Evolutionary conservation across 1,284 basidiomycete species (phyloP).

Genomic region (Cutaneotrichosporon sp.): DNA sequence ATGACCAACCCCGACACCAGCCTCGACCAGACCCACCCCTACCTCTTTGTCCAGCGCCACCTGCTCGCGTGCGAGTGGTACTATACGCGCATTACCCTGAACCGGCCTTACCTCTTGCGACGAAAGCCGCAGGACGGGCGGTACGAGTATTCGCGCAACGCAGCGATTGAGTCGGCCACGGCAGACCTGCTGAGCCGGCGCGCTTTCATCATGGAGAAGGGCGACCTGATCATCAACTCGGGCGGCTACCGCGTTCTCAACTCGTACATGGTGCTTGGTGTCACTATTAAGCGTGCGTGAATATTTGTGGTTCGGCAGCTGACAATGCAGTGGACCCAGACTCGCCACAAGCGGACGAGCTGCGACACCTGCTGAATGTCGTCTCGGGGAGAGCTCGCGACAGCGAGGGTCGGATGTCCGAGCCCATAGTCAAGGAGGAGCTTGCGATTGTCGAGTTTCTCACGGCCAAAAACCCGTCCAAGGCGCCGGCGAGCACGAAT

Average conservation of each 20-base stretch:
- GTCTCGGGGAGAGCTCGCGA: constrained; percentile 49
- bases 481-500: constrained; percentile 12
- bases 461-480: constrained; percentile 37
- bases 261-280: constrained; percentile 49
- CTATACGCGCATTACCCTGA: constrained; percentile 46
- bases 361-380: constrained; percentile 47
- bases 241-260: constrained; percentile 48
- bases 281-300: constrained; percentile 47
- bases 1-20: constrained; percentile 43
- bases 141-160: constrained; percentile 48
- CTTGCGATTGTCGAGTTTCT: constrained; percentile 49
- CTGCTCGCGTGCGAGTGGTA: constrained; percentile 46
- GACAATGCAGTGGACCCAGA: constrained; percentile 43
- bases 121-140: constrained; percentile 46
- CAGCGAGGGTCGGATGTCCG: constrained; percentile 42
- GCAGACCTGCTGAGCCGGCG: constrained; percentile 47
- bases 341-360: constrained; percentile 48
- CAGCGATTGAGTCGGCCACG: constrained; percentile 49
- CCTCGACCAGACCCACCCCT: constrained; percentile 40
- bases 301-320: background rate
- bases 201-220: constrained; percentile 48
- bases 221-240: constrained; percentile 46
- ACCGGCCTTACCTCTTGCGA: constrained; percentile 47
- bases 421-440: constrained; percentile 50
- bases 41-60: constrained; percentile 47